These are phyloP conservation scores for Solanum gracilifrons DNA, from an alignment of 257 asterid species.

Conservation along the genomic window DNA sequence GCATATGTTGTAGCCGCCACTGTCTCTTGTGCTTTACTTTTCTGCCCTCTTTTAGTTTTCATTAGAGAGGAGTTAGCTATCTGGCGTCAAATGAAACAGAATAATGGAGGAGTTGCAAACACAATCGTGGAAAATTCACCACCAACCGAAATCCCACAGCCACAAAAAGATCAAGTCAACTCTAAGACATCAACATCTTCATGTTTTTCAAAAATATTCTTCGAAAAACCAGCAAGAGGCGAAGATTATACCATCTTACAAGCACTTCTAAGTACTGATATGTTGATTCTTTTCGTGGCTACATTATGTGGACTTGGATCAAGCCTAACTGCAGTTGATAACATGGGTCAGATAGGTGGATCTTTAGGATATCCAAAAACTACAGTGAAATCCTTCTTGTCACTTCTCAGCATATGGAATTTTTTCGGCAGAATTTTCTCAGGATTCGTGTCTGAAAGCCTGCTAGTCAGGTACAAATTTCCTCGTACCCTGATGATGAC, in stretches of 20 bases:
- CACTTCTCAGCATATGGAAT: constrained; percentile 31
- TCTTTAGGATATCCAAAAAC: constrained; percentile 18
- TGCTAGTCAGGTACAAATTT: constrained; percentile 7
- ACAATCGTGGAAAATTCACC: not conserved
- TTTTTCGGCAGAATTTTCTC: constrained; percentile 24
- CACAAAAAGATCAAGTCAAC: not conserved
- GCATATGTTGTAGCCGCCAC: constrained; percentile 9
- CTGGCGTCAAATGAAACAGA: constrained; percentile 2
- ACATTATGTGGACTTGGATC: constrained; percentile 28
- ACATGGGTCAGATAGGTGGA: constrained; percentile 25
- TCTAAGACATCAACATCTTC: not conserved
- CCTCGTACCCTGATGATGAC: constrained; percentile 29
- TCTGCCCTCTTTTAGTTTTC: constrained; percentile 14
- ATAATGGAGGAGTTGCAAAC: not conserved
- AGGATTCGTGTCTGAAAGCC: constrained; percentile 19
- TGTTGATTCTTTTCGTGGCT: constrained; percentile 18
- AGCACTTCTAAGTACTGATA: constrained; percentile 21
- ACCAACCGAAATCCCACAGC: not conserved
- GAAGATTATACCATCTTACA: constrained; percentile 27
- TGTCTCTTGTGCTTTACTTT: constrained; percentile 20
- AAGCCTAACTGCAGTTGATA: constrained; percentile 24
- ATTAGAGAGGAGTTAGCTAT: constrained; percentile 18
- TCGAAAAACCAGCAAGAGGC: constrained; percentile 19
- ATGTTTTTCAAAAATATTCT: constrained; percentile 4
- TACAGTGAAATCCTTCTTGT: constrained; percentile 22